These are phyloP conservation scores for Colletotrichum sp. DNA, from an alignment of 2,329 filamentous ascomycete genomes.

Conservation along the genomic window DNA sequence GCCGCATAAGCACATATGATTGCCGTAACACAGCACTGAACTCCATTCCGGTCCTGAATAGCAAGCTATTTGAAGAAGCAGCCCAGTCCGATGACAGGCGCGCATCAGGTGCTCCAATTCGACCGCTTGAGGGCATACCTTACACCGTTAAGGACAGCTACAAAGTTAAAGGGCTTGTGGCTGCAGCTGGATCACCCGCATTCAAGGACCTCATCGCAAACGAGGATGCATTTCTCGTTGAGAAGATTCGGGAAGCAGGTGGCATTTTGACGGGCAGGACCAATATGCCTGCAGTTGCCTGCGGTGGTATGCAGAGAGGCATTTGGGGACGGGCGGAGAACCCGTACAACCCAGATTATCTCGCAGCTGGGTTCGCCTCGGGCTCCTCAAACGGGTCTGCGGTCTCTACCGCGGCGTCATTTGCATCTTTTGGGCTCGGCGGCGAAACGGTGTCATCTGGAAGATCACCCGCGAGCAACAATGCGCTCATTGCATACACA, in stretches of 20 bases:
- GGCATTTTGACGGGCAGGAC: conserved; percentile 58
- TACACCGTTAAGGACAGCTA: conserved; percentile 64
- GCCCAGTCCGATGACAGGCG: conserved; percentile 30
- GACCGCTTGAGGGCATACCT: conserved; percentile 57
- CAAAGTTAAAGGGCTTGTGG: conserved; percentile 56
- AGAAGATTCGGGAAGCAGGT: conserved; percentile 51
- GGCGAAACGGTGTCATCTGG: neutral
- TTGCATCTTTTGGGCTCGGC: conserved; percentile 25
- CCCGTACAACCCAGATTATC: conserved; percentile 54
- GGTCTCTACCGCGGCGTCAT: conserved; percentile 49
- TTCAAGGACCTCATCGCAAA: conserved; percentile 53
- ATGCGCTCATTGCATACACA: neutral
- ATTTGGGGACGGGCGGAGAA: conserved; percentile 57
- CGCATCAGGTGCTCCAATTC: conserved; percentile 12
- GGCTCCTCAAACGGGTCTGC: conserved; percentile 60
- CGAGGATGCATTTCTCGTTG: conserved; percentile 56
- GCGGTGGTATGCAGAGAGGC: conserved; percentile 59
- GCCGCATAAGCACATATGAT: conserved; percentile 29
- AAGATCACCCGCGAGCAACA: neutral
- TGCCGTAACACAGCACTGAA: conserved; percentile 26
- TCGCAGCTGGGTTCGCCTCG: conserved; percentile 56
- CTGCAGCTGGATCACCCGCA: conserved; percentile 59
- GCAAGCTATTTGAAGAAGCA: conserved; percentile 27
- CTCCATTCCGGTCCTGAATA: conserved; percentile 29
- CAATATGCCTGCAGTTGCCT: conserved; percentile 63